Percentiles rank a stretch among this genome's conserved stretches.
These are phyloP conservation scores for Pugionium cornutum DNA, from an alignment of 345 rosid species.

Conservation along the genomic window DNA sequence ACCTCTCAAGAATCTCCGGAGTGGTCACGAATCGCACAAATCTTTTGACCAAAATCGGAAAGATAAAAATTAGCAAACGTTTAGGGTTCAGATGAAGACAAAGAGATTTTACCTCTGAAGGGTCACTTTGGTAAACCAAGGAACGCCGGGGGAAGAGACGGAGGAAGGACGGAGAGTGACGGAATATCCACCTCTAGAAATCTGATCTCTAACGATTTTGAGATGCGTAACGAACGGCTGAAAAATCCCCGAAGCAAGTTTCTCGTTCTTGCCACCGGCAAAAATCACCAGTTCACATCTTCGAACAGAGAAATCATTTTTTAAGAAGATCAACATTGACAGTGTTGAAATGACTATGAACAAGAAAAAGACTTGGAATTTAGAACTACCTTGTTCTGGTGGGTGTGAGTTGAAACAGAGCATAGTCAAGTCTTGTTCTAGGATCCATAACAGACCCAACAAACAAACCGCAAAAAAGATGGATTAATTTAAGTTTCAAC, in stretches of 20 bases:
- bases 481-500: conserved; percentile 21
- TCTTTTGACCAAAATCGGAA: conserved; percentile 40
- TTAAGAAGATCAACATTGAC: background rate
- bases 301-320: conserved; percentile 15
- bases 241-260: conserved; percentile 81
- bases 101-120: conserved; percentile 60
- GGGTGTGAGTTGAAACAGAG: conserved; percentile 93
- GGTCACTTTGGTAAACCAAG: conserved; percentile 93
- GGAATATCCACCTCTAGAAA: conserved; percentile 87
- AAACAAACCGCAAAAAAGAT: background rate
- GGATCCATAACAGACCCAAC: conserved; percentile 62
- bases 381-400: conserved; percentile 85
- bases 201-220: conserved; percentile 79
- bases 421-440: conserved; percentile 75
- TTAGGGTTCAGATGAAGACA: background rate
- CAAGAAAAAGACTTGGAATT: background rate
- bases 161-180: conserved; percentile 67
- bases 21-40: conserved; percentile 91
- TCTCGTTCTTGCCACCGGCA: conserved; percentile 72
- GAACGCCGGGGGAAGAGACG: conserved; percentile 36
- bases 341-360: background rate
- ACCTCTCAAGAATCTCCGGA: conserved; percentile 98
- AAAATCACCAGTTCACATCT: conserved; percentile 92
- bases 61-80: background rate
- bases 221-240: conserved; percentile 85